Evolutionary conservation across 2,329 filamentous ascomycete genomes (phyloP).

Genomic region (Sporothrix curviconia): DNA sequence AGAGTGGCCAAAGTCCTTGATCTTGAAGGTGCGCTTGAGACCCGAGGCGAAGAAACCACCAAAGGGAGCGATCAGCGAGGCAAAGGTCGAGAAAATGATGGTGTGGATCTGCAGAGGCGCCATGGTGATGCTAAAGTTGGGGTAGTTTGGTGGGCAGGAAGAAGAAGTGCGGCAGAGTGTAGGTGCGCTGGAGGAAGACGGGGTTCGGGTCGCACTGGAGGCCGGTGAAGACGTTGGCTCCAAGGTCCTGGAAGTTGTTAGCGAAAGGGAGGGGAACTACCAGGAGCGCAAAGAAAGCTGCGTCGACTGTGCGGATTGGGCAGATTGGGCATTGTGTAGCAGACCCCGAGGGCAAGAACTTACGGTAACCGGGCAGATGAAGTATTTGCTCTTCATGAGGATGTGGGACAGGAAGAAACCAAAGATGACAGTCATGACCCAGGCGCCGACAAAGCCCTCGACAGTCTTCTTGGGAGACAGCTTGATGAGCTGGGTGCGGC

Average conservation of each 20-base stretch:
- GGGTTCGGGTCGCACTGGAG: conserved; percentile 87
- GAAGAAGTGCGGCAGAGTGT: conserved; percentile 65
- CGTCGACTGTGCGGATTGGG: too few relatives aligned
- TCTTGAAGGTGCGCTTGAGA: conserved; percentile 97
- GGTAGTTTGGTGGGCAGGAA: conserved; percentile 53
- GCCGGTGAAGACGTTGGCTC: conserved; percentile 85
- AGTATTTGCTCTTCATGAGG: conserved; percentile 88
- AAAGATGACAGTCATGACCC: conserved; percentile 89
- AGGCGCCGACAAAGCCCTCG: conserved; percentile 92
- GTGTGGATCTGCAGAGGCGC: conserved; percentile 93
- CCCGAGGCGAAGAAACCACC: conserved; percentile 98
- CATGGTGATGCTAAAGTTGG: conserved; percentile 61
- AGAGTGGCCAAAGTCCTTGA: conserved; percentile 98
- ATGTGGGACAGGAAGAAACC: conserved; percentile 75
- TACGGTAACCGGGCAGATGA: conserved; percentile 92
- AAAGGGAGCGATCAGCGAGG: conserved; percentile 93
- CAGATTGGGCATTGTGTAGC: too few relatives aligned
- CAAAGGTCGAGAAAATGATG: conserved; percentile 83
- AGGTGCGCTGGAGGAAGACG: conserved; percentile 74
- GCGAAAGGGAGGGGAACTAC: too few relatives aligned
- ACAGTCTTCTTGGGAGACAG: conserved; percentile 98
- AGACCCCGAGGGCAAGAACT: too few relatives aligned
- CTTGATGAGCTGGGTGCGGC: conserved; percentile 93
- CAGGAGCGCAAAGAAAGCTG: too few relatives aligned
- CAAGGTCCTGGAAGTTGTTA: conserved; percentile 57